Conservation (phyloP, 2,329 filamentous ascomycete genomes). For the Knufia petricola region DNA sequence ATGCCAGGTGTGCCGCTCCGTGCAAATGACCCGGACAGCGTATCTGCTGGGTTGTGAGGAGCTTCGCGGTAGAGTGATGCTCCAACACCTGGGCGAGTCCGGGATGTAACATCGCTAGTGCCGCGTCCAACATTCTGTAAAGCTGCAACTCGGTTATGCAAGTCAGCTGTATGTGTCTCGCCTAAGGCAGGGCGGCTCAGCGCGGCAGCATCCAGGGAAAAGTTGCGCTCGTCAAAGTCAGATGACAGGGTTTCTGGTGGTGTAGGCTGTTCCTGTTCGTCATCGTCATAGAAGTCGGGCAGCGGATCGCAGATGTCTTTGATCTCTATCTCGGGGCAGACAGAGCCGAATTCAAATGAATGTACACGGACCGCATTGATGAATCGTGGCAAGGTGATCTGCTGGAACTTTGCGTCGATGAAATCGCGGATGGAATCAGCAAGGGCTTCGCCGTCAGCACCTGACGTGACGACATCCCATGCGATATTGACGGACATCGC, state of each 20-base stretch:
- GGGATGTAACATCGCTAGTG: neutral
- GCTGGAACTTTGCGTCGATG: slow-evolving; percentile 91
- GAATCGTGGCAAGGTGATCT: slow-evolving; percentile 82
- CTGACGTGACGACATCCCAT: slow-evolving; percentile 85
- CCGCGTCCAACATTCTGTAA: neutral
- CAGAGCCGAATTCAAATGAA: slow-evolving; percentile 80
- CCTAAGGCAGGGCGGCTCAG: neutral
- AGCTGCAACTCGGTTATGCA: slow-evolving; percentile 3
- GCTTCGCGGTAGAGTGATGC: neutral
- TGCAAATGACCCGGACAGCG: slow-evolving; percentile 34
- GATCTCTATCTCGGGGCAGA: slow-evolving; percentile 75
- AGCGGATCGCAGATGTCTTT: slow-evolving; percentile 96
- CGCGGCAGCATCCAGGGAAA: neutral
- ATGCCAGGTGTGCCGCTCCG: slow-evolving; percentile 39
- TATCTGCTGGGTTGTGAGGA: slow-evolving; percentile 20
- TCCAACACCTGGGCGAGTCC: neutral
- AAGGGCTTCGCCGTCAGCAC: slow-evolving; percentile 74
- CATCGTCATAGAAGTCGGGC: slow-evolving; percentile 87
- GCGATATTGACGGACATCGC: slow-evolving; percentile 94
- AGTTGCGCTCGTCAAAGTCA: neutral
- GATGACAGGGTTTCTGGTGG: neutral
- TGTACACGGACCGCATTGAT: slow-evolving; percentile 94
- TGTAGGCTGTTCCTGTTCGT: slow-evolving; percentile 42
- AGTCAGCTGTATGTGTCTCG: neutral
- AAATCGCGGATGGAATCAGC: slow-evolving; percentile 83